phyloP scores from a whole-genome alignment of 1,139 yeast species.

The Diutina neorugosa region DNA sequence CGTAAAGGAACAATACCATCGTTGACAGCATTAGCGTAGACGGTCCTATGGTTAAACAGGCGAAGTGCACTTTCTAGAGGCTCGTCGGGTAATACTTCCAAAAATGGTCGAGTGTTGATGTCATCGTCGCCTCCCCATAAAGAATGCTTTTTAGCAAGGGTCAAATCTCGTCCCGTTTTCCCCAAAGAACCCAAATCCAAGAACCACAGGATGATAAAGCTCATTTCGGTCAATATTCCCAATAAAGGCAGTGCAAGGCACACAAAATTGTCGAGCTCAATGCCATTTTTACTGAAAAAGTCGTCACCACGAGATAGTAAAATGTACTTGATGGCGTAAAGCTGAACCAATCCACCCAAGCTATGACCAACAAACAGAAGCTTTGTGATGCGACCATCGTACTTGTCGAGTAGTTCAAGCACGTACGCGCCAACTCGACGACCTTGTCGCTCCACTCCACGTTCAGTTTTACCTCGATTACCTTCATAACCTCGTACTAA shows the following conservation, averaged over 20 bases:
- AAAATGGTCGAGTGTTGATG: slow-evolving; percentile 10
- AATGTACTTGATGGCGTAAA: slow-evolving; percentile 15
- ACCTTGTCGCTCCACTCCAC: slow-evolving; percentile 14
- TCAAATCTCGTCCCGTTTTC: slow-evolving; percentile 17
- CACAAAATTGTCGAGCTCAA: slow-evolving; percentile 14
- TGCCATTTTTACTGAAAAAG: slow-evolving; percentile 10
- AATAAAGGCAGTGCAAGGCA: slow-evolving; percentile 17
- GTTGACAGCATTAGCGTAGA: slow-evolving; percentile 17
- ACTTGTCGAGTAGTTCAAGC: slow-evolving; percentile 9
- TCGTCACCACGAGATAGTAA: slow-evolving; percentile 11
- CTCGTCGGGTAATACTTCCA: slow-evolving; percentile 15
- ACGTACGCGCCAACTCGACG: slow-evolving; percentile 11
- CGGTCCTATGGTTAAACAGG: slow-evolving; percentile 12
- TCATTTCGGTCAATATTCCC: slow-evolving; percentile 16
- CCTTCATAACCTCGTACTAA: slow-evolving; percentile 14
- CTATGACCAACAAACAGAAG: slow-evolving; percentile 17
- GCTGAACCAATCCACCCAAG: slow-evolving; percentile 16
- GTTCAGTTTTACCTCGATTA: slow-evolving; percentile 17
- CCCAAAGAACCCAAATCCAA: slow-evolving; percentile 17
- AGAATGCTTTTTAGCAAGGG: slow-evolving; percentile 11
- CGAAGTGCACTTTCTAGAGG: slow-evolving; percentile 13
- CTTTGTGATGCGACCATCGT: slow-evolving; percentile 8
- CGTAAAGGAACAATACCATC: slow-evolving; percentile 19
- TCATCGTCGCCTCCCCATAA: slow-evolving; percentile 4
- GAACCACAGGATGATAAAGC: slow-evolving; percentile 14